Evolutionary conservation across 1,139 yeast genomes (phyloP).

Genomic region (Lodderomyces jiufengensis): DNA sequence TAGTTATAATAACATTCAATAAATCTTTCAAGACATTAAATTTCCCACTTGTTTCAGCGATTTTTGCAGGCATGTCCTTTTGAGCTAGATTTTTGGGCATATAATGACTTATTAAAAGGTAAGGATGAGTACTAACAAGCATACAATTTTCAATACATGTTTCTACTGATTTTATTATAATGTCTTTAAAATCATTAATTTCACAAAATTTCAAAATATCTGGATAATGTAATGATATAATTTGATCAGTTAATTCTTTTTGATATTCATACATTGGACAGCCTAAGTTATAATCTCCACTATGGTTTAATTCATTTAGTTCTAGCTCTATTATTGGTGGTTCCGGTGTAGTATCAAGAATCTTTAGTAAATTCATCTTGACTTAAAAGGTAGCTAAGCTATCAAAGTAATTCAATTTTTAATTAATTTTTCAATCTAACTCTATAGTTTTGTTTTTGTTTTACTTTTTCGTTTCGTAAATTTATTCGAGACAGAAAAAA

Average conservation of each 20-base stretch:
- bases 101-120: slow-evolving; percentile 75
- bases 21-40: slow-evolving; percentile 66
- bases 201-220: slow-evolving; percentile 88
- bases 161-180: slow-evolving; percentile 63
- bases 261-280: slow-evolving; percentile 89
- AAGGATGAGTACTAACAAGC: slow-evolving; percentile 85
- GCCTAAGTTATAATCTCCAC: slow-evolving; percentile 77
- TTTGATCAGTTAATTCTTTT: slow-evolving; percentile 87
- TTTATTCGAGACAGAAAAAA: not conserved
- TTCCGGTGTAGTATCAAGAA: slow-evolving; percentile 81
- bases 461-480: not conserved
- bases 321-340: slow-evolving; percentile 67
- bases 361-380: slow-evolving; percentile 71
- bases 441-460: no score
- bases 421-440: no score
- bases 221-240: slow-evolving; percentile 84
- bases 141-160: slow-evolving; percentile 74
- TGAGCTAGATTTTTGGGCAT: slow-evolving; percentile 78
- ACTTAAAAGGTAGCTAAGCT: no score
- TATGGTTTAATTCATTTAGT: slow-evolving; percentile 31
- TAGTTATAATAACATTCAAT: slow-evolving; percentile 37
- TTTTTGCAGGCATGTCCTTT: slow-evolving; percentile 70
- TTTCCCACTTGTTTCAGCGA: slow-evolving; percentile 85
- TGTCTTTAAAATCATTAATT: slow-evolving; percentile 52
- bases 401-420: no score